Evolutionary conservation across 768 basidiomycete species (phyloP), one percentile per base, ranked within the genome.

Genomic region (Rhizopogon vulgaris): DNA sequence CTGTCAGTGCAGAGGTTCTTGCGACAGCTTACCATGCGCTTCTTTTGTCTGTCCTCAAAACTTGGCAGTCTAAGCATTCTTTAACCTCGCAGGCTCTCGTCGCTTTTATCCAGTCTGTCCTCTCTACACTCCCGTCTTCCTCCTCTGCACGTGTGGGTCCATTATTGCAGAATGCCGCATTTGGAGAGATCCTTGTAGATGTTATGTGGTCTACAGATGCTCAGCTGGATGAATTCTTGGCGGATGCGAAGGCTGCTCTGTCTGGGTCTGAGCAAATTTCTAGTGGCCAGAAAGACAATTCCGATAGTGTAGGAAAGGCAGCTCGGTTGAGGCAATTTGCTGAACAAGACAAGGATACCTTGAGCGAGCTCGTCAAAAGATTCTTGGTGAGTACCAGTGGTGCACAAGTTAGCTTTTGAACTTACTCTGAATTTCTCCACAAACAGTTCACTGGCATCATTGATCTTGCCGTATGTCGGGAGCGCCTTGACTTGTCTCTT

Each of bases 191-290:
- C 41, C 71, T 93, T 3, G 78, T 94, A 18, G 91, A 94, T 63
- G 75, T 87, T 60, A 74, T 90, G 41, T 94, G 91, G 91, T 78
- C 88, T 17, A 65, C 88, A 41, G 91, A 93, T 68, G 74, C 79
- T 36, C 81, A 86, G 56, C 66, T 92, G 53, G 90, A 93, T 52
- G 89, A 90, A 60, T 66, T 83, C 27, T 57, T 85, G 34, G 64
- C 67, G 12, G 85, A 89, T 57, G 75, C 76, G 41, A 81, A 79
- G 63, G 53, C 62, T 27, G 59, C 72, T 40, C 59, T 79, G 41
- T 62, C 69, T 34, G 63, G 66, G 24, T 58, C 54, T 61, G 71
- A 66, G 48, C 59, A 59, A 7, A 41, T 52, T 27, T 14, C 48
- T 12, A 52, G 55, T 37, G 71, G 73, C n/a, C 61, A 65, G 49